phyloP scores from a whole-genome alignment of 768 basidiomycete genomes.

The Leucocoprinus leucothites region DNA sequence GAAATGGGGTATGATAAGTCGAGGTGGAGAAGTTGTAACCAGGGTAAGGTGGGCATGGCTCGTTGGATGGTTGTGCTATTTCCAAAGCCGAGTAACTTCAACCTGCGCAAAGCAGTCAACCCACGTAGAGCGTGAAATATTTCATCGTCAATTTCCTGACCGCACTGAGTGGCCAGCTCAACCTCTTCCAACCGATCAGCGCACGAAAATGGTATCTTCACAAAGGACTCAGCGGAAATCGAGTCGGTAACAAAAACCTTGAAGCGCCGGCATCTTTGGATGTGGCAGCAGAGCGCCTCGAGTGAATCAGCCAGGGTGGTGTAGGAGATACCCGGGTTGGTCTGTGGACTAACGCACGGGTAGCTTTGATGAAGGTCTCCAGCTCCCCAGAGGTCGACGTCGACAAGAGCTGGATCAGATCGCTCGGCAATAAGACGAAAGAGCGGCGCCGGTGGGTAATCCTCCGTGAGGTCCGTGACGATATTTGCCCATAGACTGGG shows the following conservation, averaged over 20 bases:
- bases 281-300: neutral
- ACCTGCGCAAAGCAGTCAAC: conserved; percentile 4
- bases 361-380: neutral
- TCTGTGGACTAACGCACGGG: neutral
- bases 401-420: neutral
- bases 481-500: conserved; percentile 1
- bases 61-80: neutral
- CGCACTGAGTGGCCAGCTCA: conserved; percentile 2
- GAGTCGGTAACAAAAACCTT: neutral
- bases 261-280: conserved; percentile 1
- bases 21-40: conserved; percentile 7
- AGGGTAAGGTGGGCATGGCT: conserved; percentile 1
- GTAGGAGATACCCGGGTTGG: neutral
- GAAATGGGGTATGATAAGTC: conserved; percentile 5
- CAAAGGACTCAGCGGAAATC: neutral
- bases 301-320: neutral
- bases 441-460: conserved; percentile 2
- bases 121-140: conserved; percentile 1
- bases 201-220: neutral
- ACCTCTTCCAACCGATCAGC: conserved; percentile 1
- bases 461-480: neutral
- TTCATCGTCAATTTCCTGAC: neutral
- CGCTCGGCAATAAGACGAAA: neutral
- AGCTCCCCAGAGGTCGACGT: neutral
- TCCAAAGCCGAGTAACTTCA: neutral